Base-by-base conservation (phyloP, 139 green algal genomes). In the Closterium sp. region DNA sequence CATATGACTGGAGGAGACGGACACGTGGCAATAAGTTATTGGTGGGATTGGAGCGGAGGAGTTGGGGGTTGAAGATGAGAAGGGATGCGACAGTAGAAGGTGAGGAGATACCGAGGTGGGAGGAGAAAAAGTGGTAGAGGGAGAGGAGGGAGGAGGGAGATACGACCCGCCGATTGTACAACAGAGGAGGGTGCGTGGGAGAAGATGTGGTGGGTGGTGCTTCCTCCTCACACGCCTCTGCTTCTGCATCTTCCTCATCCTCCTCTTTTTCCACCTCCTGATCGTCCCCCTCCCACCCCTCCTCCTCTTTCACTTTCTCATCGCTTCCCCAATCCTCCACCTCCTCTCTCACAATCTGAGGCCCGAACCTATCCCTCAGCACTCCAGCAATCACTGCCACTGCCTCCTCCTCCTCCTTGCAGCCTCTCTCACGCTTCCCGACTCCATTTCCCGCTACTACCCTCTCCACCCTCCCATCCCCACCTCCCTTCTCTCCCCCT, bases 101-200 rank as follows among this genome's bases (percentile, higher is more conserved):
- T 9, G 88, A 86, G 88, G 88, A 87, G 29, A 30, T 90, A 28
- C 29, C 62, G 88, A 90, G n/a, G 70, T 62, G 29, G 88, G 38
- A 31, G 88, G 88, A 86, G 38, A 86, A 32, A 29, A 62, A 86
- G 88, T 28, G 62, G 28, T 62, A 90, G 88, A 90, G 88, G 88
- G 62, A 86, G n/a, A 86, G 28, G 62, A 87, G 28, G 88, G 28
- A 86, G n/a, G 62, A 90, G 27, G 10, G n/a, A 29, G 28, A 87
- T 9, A 4, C 5, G 32, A 13, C 62, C 4, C 30, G 29, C 7
- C 5, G 5, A 7, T 7, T 31, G 29, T 31, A 17, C 10, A 42
- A 31, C 5, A 11, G 22, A 86, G n/a, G 10, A 86, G n/a, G 29
- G 4, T 29, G 38, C 87, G 10, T 21, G 62, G n/a, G 9, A 21